Evolutionary conservation across 139 green algal species (phyloP), one percentile per base, ranked within the genome.

Genomic region (Penium margaritaceum): DNA sequence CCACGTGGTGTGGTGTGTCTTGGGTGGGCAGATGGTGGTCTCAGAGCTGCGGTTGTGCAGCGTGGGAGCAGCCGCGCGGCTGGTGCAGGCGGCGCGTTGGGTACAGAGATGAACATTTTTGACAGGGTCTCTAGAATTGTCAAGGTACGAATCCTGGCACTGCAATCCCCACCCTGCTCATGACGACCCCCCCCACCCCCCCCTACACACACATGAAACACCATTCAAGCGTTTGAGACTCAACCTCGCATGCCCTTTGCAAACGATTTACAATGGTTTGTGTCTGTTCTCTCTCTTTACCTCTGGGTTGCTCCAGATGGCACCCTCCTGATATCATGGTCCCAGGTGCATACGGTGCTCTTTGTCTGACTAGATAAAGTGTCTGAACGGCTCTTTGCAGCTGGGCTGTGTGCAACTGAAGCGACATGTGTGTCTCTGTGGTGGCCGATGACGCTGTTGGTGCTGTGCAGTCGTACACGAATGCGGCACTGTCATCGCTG

Each of bases 391-490:
- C 24, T 3, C 3, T 30, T 51, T 53, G 35, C 2, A 39, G 35
- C n/a, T 14, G 14, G 7, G 14, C 34, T 69, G 21, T 63, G 6
- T 19, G 6, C 15, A 63, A 33, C 24, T 15, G n/a, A 12, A 63
- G 53, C 27, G 53, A 63, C 6, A 12, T 63, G 14, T 33, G 53
- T 12, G 9, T 63, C 14, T 63, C 6, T 12, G 14, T 33, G 6
- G 9, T 63, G 9, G 12, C 24, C 62, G 14, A 12, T 39, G 46
- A 63, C 29, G 29, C 5, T 72, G 64, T 34, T 5, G 4, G 64
- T 39, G 38, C 4, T 33, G 38, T 17, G 58, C 71, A 73, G 71
- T 78, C 71, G 35, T 98, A 96, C 76, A 87, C 89, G 34, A 95
- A 95, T 58, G 85, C 92, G 5, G 32, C 61, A 3, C 37, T 83